Base-by-base conservation (phyloP, 2,329 filamentous ascomycete species). In the Orbilia oligospora region DNA sequence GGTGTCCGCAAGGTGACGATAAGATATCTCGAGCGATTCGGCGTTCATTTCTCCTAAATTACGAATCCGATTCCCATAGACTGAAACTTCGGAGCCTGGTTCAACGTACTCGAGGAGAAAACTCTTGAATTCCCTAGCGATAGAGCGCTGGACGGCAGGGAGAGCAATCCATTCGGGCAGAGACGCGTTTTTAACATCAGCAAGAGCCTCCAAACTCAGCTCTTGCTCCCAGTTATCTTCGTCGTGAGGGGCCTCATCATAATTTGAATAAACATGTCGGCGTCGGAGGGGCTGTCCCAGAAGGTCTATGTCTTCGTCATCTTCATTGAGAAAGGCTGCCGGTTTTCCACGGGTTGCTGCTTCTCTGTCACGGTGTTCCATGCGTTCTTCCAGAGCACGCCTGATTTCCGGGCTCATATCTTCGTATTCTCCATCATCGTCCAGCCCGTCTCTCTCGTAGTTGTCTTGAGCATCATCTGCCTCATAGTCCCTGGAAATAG, bases 21-120 rank as follows among this genome's bases (percentile, higher is more conserved):
- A 99, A 1, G 94, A 97, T 55, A 99, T 94, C 84, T 99, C 96
- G 2, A 99, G 89, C 46, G 95, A 94, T 85, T 98, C 97, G 58
- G 94, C 93, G 84, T 99, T 99, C 84, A 97, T 88, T 85, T 98
- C 95, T 87, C 96, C 97, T n/a, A 99, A 90, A 0, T 93, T 97
- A 81, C 93, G 90, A 81, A 99, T 97, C 71, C 94, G 92, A 81
- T 93, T 94, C 68, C 96, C 96, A 84, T 99, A 99, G 64, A 99
- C 94, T 0, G 96, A 99, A 22, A 36, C 5, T 3, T 90, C 91
- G 69, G 94, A 94, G 80, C 91, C 90, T 68, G 94, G 90, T 83
- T 99, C 96, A 5, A 91, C 97, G 84, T 97, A 98, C 82, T 97
- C 95, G 10, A 96, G 98, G 82, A 99, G 87, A 87, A 99, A 99